These are phyloP conservation scores for Chlorella variabilis DNA, from an alignment of 163 green algal genomes.

Conservation along the genomic window DNA sequence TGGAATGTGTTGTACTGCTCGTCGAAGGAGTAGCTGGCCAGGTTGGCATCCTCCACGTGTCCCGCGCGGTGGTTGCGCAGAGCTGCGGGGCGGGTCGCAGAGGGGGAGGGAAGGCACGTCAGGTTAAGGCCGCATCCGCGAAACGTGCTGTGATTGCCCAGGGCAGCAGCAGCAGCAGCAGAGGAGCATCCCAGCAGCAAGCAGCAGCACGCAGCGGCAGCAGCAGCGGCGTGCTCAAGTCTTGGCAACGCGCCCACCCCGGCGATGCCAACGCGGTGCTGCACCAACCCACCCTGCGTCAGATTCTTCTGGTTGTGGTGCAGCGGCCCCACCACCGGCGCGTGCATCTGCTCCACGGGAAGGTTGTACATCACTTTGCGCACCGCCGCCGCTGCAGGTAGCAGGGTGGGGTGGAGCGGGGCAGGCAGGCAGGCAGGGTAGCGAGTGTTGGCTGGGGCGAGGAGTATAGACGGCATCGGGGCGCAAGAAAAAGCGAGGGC, in stretches of 20 bases:
- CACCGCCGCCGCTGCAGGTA: constrained; percentile 58
- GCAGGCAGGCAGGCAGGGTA: no score
- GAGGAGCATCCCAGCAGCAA: neutral
- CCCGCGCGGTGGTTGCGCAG: constrained; percentile 87
- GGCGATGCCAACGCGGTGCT: neutral
- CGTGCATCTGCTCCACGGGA: constrained; percentile 85
- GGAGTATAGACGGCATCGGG: no score
- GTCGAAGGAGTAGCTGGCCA: constrained; percentile 88
- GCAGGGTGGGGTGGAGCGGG: neutral
- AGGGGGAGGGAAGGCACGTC: no score
- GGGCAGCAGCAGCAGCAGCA: neutral
- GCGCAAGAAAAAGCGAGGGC: no score
- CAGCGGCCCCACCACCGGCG: constrained; percentile 70
- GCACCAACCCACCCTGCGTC: neutral
- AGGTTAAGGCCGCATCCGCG: no score
- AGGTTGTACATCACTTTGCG: constrained; percentile 84
- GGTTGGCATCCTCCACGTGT: constrained; percentile 84
- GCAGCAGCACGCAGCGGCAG: neutral
- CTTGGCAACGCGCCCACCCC: no score
- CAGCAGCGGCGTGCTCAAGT: no score
- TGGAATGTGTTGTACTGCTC: constrained; percentile 95
- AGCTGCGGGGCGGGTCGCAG: constrained; percentile 60
- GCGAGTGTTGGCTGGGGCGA: no score
- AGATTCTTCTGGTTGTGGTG: constrained; percentile 27
- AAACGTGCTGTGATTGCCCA: no score